A percentile compares a stretch with the other conserved stretches of the same genome.
Evolutionary conservation across 768 basidiomycete species (phyloP).

Genomic region (Amanita inopinata): DNA sequence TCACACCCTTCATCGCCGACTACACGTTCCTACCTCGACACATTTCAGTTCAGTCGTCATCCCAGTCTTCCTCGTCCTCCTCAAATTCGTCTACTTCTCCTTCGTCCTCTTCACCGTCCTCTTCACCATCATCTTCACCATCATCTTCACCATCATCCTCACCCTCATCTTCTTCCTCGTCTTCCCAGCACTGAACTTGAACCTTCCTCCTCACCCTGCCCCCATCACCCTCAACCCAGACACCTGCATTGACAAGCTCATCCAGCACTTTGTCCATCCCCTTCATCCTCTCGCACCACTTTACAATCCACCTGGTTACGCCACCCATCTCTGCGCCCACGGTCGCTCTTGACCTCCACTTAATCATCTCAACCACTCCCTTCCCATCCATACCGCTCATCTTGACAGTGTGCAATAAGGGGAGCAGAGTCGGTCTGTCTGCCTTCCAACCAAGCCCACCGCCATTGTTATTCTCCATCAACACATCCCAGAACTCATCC

Average conservation of each 20-base stretch:
- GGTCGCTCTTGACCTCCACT: constrained; percentile 8
- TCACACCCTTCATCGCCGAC: no score
- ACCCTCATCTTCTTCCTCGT: constrained; percentile 20
- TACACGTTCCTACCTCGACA: neutral
- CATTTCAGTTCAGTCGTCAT: neutral
- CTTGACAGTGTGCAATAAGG: constrained; percentile 20
- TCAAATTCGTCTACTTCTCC: constrained; percentile 17
- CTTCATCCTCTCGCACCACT: constrained; percentile 24
- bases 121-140: constrained; percentile 15
- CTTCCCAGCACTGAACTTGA: constrained; percentile 20
- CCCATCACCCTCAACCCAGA: constrained; percentile 14
- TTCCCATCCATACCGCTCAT: constrained; percentile 16
- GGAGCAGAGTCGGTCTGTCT: constrained; percentile 14
- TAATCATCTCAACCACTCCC: constrained; percentile 4
- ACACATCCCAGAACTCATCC: constrained; percentile 22
- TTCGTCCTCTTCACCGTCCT: constrained; percentile 18
- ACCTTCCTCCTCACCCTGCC: constrained; percentile 14
- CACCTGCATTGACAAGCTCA: constrained; percentile 27
- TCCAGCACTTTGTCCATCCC: constrained; percentile 28
- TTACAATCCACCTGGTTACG: constrained; percentile 21
- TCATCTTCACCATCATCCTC: constrained; percentile 12
- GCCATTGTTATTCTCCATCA: constrained; percentile 16
- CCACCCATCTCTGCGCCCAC: neutral
- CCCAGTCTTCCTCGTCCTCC: constrained; percentile 10
- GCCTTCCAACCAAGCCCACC: neutral